These are phyloP conservation scores for Fomitopsis betulina DNA, from an alignment of 1,284 basidiomycete species.

Conservation along the genomic window DNA sequence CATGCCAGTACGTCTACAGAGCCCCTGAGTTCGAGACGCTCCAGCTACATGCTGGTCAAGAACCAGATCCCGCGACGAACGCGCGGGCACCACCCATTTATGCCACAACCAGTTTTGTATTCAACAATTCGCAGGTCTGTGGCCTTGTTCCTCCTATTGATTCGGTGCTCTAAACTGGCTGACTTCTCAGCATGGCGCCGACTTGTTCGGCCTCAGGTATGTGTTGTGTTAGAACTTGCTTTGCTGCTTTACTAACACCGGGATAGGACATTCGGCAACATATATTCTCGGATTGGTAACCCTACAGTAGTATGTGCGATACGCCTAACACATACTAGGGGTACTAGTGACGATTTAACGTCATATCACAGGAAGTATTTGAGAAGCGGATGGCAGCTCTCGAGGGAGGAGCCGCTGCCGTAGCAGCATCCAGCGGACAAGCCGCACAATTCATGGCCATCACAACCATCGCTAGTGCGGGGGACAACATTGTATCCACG, in stretches of 20 bases:
- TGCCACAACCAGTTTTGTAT: constrained; percentile 72
- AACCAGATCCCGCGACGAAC: constrained; percentile 66
- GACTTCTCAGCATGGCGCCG: constrained; percentile 64
- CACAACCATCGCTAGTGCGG: constrained; percentile 57
- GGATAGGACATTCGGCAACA: constrained; percentile 60
- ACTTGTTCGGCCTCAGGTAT: constrained; percentile 73
- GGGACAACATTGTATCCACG: constrained; percentile 82
- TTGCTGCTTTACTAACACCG: not conserved
- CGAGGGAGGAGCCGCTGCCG: constrained; percentile 78
- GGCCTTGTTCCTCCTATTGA: no score
- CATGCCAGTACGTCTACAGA: constrained; percentile 30
- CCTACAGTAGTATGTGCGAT: constrained; percentile 66
- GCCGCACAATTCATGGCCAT: constrained; percentile 81
- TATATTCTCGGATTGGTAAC: constrained; percentile 79
- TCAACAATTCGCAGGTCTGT: constrained; percentile 67
- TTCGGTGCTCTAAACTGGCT: no score
- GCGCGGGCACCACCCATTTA: constrained; percentile 85
- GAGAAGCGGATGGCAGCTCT: constrained; percentile 83
- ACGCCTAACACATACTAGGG: no score
- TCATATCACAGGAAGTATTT: constrained; percentile 62
- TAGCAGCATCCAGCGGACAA: constrained; percentile 78
- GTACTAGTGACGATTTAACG: not conserved
- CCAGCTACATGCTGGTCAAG: constrained; percentile 81
- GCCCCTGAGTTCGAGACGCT: constrained; percentile 78
- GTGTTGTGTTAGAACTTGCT: constrained; percentile 5